These are phyloP conservation scores for Myrica gale DNA, from an alignment of 306 rosid genomes.

Conservation along the genomic window DNA sequence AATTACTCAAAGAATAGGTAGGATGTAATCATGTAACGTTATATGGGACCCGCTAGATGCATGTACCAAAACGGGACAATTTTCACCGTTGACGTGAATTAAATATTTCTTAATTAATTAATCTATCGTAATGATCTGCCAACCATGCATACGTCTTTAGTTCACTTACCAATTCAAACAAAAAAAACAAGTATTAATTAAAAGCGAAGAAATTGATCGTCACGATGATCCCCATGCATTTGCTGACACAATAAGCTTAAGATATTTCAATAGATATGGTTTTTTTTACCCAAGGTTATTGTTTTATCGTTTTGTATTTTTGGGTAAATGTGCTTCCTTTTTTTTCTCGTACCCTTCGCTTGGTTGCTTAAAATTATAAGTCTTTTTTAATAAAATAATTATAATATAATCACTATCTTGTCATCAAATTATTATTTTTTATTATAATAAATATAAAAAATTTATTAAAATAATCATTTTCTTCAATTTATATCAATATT, in stretches of 20 bases:
- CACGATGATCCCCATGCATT: conserved; percentile 1
- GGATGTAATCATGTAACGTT: conserved; percentile 19
- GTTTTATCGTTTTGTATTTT: neutral
- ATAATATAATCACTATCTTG: no score
- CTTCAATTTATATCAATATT: no score
- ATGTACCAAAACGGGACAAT: conserved; percentile 12
- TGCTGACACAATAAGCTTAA: conserved; percentile 4
- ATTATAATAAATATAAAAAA: no score
- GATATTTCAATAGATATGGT: neutral
- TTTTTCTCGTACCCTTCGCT: no score
- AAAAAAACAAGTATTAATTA: neutral
- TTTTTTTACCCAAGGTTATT: neutral
- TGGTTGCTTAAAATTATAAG: no score
- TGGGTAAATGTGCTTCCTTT: neutral
- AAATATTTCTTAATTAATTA: conserved; percentile 1
- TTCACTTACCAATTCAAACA: neutral
- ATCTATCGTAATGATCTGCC: conserved; percentile 15
- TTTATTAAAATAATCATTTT: no score
- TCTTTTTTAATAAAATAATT: no score
- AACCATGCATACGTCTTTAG: conserved; percentile 29
- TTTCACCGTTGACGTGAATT: conserved; percentile 20
- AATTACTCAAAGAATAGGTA: neutral
- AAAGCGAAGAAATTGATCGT: conserved; percentile 14
- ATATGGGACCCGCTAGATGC: conserved; percentile 11
- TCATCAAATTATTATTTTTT: no score